Percentiles rank a stretch among this genome's conserved stretches.
phyloP scores from a whole-genome alignment of 805 yeast species.

The Lachancea cidri region DNA sequence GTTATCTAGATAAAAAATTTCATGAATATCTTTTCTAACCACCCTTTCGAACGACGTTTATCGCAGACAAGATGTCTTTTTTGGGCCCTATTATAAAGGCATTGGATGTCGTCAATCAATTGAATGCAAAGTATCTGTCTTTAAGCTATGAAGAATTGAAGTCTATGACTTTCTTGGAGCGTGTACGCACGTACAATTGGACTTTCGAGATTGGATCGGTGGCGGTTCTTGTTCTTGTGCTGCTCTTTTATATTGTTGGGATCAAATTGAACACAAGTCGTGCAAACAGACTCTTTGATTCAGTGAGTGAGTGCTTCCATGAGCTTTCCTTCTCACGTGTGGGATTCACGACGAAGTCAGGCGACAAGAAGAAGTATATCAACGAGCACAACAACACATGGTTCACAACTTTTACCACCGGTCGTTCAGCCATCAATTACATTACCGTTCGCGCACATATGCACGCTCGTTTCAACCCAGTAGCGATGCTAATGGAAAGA shows the following conservation, averaged over 20 bases:
- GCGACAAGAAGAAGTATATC: slow-evolving; percentile 34
- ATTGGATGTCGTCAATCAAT: slow-evolving; percentile 17
- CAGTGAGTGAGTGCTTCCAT: slow-evolving; percentile 47
- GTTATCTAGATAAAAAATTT: neutral
- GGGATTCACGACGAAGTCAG: slow-evolving; percentile 26
- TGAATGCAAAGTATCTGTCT: slow-evolving; percentile 30
- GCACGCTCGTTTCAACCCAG: slow-evolving; percentile 74
- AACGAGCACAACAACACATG: slow-evolving; percentile 30
- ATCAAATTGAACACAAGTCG: slow-evolving; percentile 48
- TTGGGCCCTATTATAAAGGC: slow-evolving; percentile 13
- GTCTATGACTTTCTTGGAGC: slow-evolving; percentile 50
- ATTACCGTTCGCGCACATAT: slow-evolving; percentile 58
- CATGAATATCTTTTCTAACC: neutral
- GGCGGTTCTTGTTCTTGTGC: slow-evolving; percentile 45
- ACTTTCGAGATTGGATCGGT: slow-evolving; percentile 58
- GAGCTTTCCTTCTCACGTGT: slow-evolving; percentile 66
- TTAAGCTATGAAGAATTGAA: slow-evolving; percentile 47
- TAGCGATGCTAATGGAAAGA: slow-evolving; percentile 61
- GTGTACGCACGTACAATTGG: slow-evolving; percentile 70
- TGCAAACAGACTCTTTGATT: slow-evolving; percentile 49
- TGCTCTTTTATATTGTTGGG: slow-evolving; percentile 54
- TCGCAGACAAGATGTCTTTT: slow-evolving; percentile 8
- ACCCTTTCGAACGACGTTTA: neutral
- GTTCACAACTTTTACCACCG: slow-evolving; percentile 72
- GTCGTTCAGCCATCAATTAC: slow-evolving; percentile 71